These are phyloP conservation scores for Madurella mycetomatis DNA, from an alignment of 2,329 filamentous ascomycete genomes.

Conservation along the genomic window DNA sequence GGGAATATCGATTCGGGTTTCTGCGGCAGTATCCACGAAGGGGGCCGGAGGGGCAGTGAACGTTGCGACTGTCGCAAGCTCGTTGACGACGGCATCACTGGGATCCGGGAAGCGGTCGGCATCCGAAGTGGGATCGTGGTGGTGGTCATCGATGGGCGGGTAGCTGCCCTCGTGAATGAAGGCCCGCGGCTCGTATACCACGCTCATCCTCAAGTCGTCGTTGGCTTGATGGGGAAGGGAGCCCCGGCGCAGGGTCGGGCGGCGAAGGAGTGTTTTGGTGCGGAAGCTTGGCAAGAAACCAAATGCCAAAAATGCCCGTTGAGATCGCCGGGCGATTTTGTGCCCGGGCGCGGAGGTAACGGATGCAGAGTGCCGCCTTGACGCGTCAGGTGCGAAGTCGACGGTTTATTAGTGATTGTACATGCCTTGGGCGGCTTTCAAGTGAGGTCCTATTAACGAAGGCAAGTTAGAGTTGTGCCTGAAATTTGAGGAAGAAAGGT, in stretches of 20 bases:
- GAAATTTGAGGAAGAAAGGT: slow-evolving; percentile 14
- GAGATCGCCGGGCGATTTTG: not conserved
- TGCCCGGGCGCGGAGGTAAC: not conserved
- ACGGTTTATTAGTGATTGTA: slow-evolving; percentile 2
- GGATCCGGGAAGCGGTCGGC: slow-evolving; percentile 40
- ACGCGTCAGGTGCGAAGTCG: slow-evolving; percentile 10
- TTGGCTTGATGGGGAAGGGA: not conserved
- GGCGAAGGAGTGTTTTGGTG: not conserved
- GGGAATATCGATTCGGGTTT: slow-evolving; percentile 37
- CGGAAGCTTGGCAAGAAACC: not conserved
- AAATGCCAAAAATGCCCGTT: not conserved
- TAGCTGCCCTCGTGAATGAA: slow-evolving; percentile 48
- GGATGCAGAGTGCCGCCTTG: slow-evolving; percentile 3
- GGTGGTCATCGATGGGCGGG: slow-evolving; percentile 41
- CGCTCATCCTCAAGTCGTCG: slow-evolving; percentile 26
- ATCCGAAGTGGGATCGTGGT: slow-evolving; percentile 34
- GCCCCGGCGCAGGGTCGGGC: not conserved
- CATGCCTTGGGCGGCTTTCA: not conserved
- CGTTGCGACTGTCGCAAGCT: slow-evolving; percentile 32
- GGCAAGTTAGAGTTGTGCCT: slow-evolving; percentile 14
- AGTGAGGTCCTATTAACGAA: not conserved
- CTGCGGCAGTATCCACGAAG: slow-evolving; percentile 27
- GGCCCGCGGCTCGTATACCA: slow-evolving; percentile 48
- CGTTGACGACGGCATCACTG: slow-evolving; percentile 33
- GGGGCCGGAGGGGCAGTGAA: slow-evolving; percentile 30